Evolutionary conservation across 106 monocot species (phyloP), one percentile per base, ranked within the genome.

Genomic region (Apostasia shenzhenica): DNA sequence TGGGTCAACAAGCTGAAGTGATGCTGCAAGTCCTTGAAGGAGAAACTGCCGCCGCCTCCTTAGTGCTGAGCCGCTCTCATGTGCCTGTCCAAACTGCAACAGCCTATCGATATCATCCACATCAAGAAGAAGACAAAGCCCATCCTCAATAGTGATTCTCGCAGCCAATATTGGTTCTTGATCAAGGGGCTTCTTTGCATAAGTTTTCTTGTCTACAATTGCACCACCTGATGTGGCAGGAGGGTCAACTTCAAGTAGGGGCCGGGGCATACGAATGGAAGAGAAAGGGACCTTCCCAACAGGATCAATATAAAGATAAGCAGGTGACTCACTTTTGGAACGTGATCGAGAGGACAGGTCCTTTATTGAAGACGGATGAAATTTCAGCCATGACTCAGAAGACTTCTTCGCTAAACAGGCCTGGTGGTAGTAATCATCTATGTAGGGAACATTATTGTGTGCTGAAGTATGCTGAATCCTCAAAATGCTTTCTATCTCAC

Each of bases 381-480:
- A 83, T 57, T 67, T 67, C 11, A 57, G 11, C 52, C 52, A 58
- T 46, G 72, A 72, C 4, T 42, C 67, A 10, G 57, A 59, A 41
- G 63, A 79, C 41, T 59, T 83, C 41, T 76, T 83, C 4, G 75
- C 75, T 41, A 83, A 44, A 72, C 83, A 76, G 46, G 83, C 83
- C 60, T 79, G 83, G 61, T 83, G 83, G 70, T 79, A 83, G 72
- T 83, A 83, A 56, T 83, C 79, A 56, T 83, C 83, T 6, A 76
- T 45, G 43, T 83, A 83, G 0, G 83, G 83, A 37, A 76, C 83
- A 63, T 68, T 72, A 56, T 71, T 76, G 26, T 79, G 71, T 12
- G 75, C 72, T 14, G 79, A 57, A 58, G 79, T 79, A 67, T 83
- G 75, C 67, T 83, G 83, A 57, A 79, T 79, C 41, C 79, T 59